These are phyloP conservation scores for Alternaria consortialis DNA, from an alignment of 2,329 filamentous ascomycete species.

Conservation along the genomic window DNA sequence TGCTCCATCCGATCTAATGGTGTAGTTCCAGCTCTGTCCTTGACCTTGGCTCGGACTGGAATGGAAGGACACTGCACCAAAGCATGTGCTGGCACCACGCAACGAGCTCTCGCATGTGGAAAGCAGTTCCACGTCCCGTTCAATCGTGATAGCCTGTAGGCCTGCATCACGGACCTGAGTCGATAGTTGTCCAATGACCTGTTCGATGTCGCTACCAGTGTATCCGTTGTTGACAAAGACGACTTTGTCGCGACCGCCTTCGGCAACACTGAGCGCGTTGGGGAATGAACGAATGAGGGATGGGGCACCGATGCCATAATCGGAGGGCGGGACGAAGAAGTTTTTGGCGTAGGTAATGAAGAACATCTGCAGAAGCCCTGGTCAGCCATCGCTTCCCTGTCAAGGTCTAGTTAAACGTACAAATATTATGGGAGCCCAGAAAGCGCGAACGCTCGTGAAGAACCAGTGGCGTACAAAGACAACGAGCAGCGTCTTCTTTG, in stretches of 20 bases:
- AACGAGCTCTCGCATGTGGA: constrained; percentile 66
- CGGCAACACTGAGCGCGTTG: constrained; percentile 68
- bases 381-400: constrained; percentile 17
- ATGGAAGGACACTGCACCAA: constrained; percentile 76
- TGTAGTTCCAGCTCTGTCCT: constrained; percentile 83
- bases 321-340: constrained; percentile 80
- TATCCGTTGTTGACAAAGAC: constrained; percentile 80
- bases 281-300: constrained; percentile 69
- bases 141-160: constrained; percentile 64
- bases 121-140: constrained; percentile 66
- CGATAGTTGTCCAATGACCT: constrained; percentile 71
- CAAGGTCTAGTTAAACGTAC: constrained; percentile 31
- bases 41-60: constrained; percentile 77
- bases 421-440: constrained; percentile 65
- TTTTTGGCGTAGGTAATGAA: constrained; percentile 75
- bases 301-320: constrained; percentile 74
- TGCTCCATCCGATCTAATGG: constrained; percentile 76
- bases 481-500: constrained; percentile 65
- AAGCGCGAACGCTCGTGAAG: constrained; percentile 64
- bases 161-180: constrained; percentile 65
- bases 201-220: constrained; percentile 73
- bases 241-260: constrained; percentile 70
- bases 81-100: constrained; percentile 74
- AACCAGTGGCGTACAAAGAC: constrained; percentile 63
- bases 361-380: constrained; percentile 49